Evolutionary conservation across 2,329 filamentous ascomycete species (phyloP).

Genomic region (Coleophoma cylindrospora): DNA sequence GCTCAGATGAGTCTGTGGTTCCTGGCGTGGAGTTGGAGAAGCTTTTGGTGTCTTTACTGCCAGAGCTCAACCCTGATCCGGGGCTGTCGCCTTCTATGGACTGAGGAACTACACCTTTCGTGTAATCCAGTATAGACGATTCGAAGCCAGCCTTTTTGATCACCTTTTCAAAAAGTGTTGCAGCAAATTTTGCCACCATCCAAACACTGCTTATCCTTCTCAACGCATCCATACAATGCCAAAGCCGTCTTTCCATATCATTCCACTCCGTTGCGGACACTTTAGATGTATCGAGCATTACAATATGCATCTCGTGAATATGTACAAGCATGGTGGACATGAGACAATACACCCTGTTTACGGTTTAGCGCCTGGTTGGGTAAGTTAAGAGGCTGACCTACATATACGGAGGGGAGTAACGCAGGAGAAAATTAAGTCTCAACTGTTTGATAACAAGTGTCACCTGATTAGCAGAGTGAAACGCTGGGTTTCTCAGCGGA

Average conservation of each 20-base stretch:
- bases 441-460: background rate
- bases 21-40: background rate
- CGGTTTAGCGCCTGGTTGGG: background rate
- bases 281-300: background rate
- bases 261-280: background rate
- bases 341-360: background rate
- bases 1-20: background rate
- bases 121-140: background rate
- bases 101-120: background rate
- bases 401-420: background rate
- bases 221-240: background rate
- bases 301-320: background rate
- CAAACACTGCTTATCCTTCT: background rate
- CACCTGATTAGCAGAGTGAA: background rate
- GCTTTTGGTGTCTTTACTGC: background rate
- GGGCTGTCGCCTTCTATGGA: background rate
- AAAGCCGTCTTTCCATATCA: background rate
- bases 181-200: background rate
- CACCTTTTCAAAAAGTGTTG: background rate
- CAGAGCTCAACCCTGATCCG: background rate
- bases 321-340: background rate
- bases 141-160: background rate
- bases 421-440: background rate
- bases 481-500: background rate
- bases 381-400: background rate